Percentiles rank a stretch among this genome's conserved stretches.
Conservation (phyloP, 2,329 filamentous ascomycete species). For the Sarocladiaceae sp. region DNA sequence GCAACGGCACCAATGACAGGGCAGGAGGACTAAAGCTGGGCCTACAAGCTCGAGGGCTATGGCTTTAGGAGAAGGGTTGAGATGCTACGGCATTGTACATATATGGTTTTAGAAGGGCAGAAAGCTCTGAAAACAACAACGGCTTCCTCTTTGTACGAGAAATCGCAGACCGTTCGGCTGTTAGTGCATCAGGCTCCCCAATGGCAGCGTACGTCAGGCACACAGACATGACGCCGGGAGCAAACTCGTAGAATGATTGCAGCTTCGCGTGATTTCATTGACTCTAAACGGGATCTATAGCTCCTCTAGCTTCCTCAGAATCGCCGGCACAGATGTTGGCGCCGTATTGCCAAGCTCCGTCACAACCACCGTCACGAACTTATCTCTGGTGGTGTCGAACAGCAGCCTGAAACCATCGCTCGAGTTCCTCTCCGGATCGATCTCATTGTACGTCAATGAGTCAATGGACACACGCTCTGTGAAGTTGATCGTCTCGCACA, state of each 20-base stretch:
- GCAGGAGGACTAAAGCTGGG: neutral
- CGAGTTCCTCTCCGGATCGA: slow-evolving; percentile 65
- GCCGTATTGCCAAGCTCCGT: slow-evolving; percentile 86
- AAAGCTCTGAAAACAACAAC: slow-evolving; percentile 1
- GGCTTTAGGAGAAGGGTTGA: neutral
- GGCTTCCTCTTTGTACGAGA: slow-evolving; percentile 5
- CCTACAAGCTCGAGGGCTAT: neutral
- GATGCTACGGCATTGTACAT: slow-evolving; percentile 10
- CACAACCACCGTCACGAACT: slow-evolving; percentile 81
- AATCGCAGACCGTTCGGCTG: no score
- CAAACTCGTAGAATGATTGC: no score
- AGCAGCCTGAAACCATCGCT: slow-evolving; percentile 57
- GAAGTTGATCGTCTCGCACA: slow-evolving; percentile 95
- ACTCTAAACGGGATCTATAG: slow-evolving; percentile 27
- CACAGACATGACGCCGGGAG: no score
- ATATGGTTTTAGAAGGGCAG: slow-evolving; percentile 7
- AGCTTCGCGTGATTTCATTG: slow-evolving; percentile 1
- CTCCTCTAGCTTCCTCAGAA: slow-evolving; percentile 52
- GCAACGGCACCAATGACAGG: slow-evolving; percentile 10
- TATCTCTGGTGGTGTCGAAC: slow-evolving; percentile 86
- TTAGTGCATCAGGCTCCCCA: no score
- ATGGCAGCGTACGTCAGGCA: no score
- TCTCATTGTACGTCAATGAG: slow-evolving; percentile 90
- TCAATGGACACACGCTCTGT: slow-evolving; percentile 79
- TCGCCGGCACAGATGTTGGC: slow-evolving; percentile 71